These are phyloP conservation scores for Bonia amplexicaulis DNA, from an alignment of 176 grass and related monocot species.

Conservation along the genomic window DNA sequence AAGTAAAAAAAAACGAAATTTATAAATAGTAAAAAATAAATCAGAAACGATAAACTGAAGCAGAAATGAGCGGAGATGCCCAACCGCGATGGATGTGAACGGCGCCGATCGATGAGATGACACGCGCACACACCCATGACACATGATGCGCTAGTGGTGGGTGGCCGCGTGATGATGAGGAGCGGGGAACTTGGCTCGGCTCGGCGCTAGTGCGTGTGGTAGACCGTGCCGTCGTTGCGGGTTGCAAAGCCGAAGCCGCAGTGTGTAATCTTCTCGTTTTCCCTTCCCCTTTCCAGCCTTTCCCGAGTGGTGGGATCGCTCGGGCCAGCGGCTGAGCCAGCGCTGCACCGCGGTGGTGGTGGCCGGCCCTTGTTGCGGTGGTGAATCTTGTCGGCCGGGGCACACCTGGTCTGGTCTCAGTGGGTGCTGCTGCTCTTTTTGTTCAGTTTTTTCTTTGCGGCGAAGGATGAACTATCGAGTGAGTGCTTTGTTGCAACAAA, in stretches of 20 bases:
- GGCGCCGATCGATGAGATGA: background rate
- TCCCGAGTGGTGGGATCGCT: background rate
- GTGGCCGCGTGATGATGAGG: background rate
- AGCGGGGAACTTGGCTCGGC: background rate
- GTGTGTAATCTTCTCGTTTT: background rate
- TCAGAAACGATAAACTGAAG: no score
- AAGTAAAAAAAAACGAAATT: no score
- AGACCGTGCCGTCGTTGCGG: constrained; percentile 15
- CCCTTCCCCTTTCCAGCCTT: background rate
- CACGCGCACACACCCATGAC: background rate
- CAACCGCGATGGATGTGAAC: background rate
- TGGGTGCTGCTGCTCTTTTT: background rate
- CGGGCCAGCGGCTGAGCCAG: background rate
- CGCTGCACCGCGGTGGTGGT: background rate
- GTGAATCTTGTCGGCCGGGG: background rate
- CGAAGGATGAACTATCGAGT: background rate
- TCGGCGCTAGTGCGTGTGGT: constrained; percentile 20
- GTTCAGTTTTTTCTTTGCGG: constrained; percentile 27
- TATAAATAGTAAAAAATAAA: no score
- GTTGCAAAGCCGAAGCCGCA: background rate
- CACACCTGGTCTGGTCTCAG: background rate
- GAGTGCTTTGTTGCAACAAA: constrained; percentile 14
- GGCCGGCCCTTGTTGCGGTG: background rate
- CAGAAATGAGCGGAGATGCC: no score
- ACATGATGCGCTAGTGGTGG: background rate